These are phyloP conservation scores for Primulina eburnea DNA, from an alignment of 257 asterid genomes.

Conservation along the genomic window DNA sequence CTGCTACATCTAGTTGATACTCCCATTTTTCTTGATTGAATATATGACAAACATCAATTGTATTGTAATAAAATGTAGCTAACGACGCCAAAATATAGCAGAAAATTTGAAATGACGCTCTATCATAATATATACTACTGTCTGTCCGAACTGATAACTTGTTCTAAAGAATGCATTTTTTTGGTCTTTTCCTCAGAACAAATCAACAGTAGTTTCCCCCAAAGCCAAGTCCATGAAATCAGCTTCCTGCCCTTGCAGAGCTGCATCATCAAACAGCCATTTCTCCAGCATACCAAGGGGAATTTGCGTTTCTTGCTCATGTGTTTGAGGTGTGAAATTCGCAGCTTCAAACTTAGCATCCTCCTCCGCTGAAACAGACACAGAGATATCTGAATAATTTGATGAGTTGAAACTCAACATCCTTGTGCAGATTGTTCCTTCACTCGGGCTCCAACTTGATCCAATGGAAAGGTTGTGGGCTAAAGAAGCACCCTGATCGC, in stretches of 20 bases:
- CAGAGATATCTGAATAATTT: conserved; percentile 28
- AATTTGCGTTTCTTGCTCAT: conserved; percentile 34
- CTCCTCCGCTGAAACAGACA: conserved; percentile 27
- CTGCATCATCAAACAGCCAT: conserved; percentile 75
- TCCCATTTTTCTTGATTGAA: no score
- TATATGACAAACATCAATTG: not conserved
- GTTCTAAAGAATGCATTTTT: conserved; percentile 30
- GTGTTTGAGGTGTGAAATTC: conserved; percentile 25
- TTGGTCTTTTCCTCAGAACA: conserved; percentile 45
- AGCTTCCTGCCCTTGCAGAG: conserved; percentile 54
- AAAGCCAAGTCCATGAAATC: conserved; percentile 58
- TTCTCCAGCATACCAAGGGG: conserved; percentile 72
- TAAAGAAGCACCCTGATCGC: conserved; percentile 27
- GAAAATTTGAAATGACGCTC: not conserved
- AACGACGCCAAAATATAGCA: not conserved
- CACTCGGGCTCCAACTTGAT: conserved; percentile 49
- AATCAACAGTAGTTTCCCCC: conserved; percentile 68
- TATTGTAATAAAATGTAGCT: no score
- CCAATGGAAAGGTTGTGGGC: conserved; percentile 30
- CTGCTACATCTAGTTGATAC: not conserved
- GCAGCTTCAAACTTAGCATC: conserved; percentile 12
- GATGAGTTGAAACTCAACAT: conserved; percentile 31
- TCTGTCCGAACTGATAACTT: conserved; percentile 31
- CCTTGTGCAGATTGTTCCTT: conserved; percentile 35
- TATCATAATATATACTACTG: not conserved